Evolutionary conservation across 2,329 filamentous ascomycete genomes (phyloP), one percentile per base, ranked within the genome.

Genomic region (Coniochaeta prunicola): DNA sequence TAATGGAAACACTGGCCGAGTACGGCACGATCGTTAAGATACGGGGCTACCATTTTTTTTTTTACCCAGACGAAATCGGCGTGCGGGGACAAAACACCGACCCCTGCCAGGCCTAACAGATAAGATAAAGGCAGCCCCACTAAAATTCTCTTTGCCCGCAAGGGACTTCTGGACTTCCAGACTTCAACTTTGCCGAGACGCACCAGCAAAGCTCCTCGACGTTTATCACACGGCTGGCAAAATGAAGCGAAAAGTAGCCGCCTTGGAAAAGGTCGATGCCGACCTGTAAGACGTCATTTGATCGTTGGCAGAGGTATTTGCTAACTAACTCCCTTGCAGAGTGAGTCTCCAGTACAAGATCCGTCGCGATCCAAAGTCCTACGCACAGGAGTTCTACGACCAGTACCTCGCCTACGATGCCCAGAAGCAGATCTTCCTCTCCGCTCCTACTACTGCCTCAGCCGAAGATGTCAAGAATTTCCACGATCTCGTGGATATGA

Each of bases 241-340:
- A 50, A 94, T 91, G 86, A 96, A 96, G 77, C 84, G 92, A 73
- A 96, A 94, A 77, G 83, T 96, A 60, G 91, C 90, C 59, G 92
- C 92, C 61, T 86, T 97, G 74, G 92, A 97, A 77, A 97, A 97
- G 82, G 86, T 96, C 66, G 92, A 97, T 71, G 92, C 92, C 34
- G 91, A 96, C 74, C 79, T 96, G 82, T 89, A 72, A 63, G 84
- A 70, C 19, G 13, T 40, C 26, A 15, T 4, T 4, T 38, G 17
- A 4, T 9, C 36, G 17, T 53, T 21, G 56, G 81, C 68, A 89
- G 86, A 67, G 87, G 91, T 63, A 94, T 89, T 74, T 13, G 7
- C 13, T 34, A 21, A 19, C 40, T 45, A 24, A 45, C 40, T 45
- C 40, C 19, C 21, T n/a, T 10, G 19, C 40, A 45, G 40, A 6